phyloP scores from a whole-genome alignment of 306 rosid species.

The Quercus glauca region DNA sequence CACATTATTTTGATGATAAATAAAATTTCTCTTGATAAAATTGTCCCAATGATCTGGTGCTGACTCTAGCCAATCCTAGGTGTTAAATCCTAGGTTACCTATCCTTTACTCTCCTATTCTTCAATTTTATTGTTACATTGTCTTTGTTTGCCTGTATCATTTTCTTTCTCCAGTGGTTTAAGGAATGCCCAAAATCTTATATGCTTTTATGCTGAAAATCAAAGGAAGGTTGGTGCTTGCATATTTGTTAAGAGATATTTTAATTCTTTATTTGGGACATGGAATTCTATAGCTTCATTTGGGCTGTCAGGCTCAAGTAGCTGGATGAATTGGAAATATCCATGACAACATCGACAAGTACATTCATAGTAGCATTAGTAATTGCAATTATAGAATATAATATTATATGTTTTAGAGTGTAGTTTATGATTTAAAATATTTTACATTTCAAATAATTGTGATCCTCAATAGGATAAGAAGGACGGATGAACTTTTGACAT shows the following conservation, averaged over 20 bases:
- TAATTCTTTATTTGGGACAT: neutral
- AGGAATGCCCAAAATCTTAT: neutral
- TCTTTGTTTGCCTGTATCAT: no score
- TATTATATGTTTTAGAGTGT: neutral
- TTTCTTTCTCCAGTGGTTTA: neutral
- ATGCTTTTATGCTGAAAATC: neutral
- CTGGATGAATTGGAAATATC: neutral
- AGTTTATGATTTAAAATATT: neutral
- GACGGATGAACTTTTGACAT: conserved; percentile 81
- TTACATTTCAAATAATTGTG: conserved; percentile 7
- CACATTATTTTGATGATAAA: no score
- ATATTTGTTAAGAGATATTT: neutral
- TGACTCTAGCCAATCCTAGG: no score
- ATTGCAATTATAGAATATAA: neutral
- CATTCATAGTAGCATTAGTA: neutral
- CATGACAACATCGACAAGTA: neutral
- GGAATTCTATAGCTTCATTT: neutral
- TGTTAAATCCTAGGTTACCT: no score
- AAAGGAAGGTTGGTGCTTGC: neutral
- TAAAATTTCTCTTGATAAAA: no score
- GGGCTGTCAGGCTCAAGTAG: neutral
- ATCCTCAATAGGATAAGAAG: conserved; percentile 62
- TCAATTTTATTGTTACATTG: neutral
- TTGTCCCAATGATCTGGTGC: no score
- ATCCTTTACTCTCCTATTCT: no score